These are phyloP conservation scores for Pneumocystis murina DNA, from an alignment of 1,139 yeast genomes.

Conservation along the genomic window DNA sequence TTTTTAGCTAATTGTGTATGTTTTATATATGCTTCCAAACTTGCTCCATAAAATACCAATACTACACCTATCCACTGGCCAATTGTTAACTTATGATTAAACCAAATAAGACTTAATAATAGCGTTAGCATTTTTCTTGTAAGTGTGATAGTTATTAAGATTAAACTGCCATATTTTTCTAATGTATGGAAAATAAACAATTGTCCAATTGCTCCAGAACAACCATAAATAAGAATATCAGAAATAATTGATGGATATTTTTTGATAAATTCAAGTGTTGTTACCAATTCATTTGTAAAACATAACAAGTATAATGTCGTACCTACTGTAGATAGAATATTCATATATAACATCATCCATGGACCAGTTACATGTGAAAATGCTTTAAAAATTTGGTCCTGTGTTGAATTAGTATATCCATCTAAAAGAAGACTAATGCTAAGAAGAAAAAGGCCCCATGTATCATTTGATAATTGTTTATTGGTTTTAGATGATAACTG, in stretches of 20 bases:
- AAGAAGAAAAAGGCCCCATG: constrained; percentile 48
- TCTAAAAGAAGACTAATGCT: constrained; percentile 58
- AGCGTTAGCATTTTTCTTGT: constrained; percentile 92
- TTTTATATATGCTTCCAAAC: constrained; percentile 47
- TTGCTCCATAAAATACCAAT: constrained; percentile 71
- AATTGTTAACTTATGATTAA: constrained; percentile 51
- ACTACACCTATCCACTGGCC: constrained; percentile 68
- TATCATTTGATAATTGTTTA: constrained; percentile 13
- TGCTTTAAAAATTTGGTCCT: constrained; percentile 59
- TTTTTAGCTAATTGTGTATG: neutral
- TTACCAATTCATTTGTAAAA: constrained; percentile 32
- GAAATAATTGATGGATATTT: constrained; percentile 37
- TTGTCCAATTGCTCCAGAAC: constrained; percentile 85
- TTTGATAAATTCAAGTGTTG: constrained; percentile 34
- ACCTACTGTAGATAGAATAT: constrained; percentile 37
- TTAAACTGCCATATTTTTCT: constrained; percentile 68
- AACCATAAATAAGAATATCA: constrained; percentile 53
- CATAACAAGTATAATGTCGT: constrained; percentile 29
- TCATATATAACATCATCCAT: constrained; percentile 71
- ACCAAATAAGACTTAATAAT: constrained; percentile 72
- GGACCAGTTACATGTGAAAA: constrained; percentile 49
- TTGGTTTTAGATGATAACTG: constrained; percentile 19
- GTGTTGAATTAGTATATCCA: constrained; percentile 86
- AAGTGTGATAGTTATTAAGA: constrained; percentile 82
- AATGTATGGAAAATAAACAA: constrained; percentile 75